These are phyloP conservation scores for Metschnikowia gruessii DNA, from an alignment of 805 yeast genomes.

Conservation along the genomic window DNA sequence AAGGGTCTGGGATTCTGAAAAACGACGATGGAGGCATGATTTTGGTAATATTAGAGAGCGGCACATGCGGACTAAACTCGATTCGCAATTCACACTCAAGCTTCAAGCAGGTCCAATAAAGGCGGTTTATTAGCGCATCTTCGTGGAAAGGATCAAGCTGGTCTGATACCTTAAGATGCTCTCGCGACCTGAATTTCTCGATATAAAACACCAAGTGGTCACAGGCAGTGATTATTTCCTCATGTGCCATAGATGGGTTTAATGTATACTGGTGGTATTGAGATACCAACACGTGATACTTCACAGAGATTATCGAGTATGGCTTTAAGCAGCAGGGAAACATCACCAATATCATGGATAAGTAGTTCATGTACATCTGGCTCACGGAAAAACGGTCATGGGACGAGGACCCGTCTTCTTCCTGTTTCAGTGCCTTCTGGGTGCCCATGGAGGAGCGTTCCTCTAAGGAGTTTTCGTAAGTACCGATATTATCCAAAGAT, in stretches of 20 bases:
- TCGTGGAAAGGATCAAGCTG: slow-evolving; percentile 6
- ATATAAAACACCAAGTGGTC: slow-evolving; percentile 32
- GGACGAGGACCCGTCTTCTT: slow-evolving; percentile 8
- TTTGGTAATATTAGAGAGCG: slow-evolving; percentile 31
- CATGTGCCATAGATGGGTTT: slow-evolving; percentile 29
- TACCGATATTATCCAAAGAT: slow-evolving; percentile 33
- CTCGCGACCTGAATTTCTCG: slow-evolving; percentile 15
- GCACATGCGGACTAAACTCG: slow-evolving; percentile 35
- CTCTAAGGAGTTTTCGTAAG: slow-evolving; percentile 26
- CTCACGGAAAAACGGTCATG: slow-evolving; percentile 25
- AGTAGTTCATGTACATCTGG: slow-evolving; percentile 22
- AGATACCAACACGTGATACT: slow-evolving; percentile 24
- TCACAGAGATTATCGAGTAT: slow-evolving; percentile 19
- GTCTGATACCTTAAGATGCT: not conserved
- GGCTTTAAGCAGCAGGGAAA: slow-evolving; percentile 23
- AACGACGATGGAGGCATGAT: slow-evolving; percentile 32
- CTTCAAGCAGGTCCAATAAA: slow-evolving; percentile 38
- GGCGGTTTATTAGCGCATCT: slow-evolving; percentile 25
- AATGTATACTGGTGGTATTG: slow-evolving; percentile 29
- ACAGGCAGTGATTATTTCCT: slow-evolving; percentile 25
- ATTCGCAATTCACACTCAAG: slow-evolving; percentile 36
- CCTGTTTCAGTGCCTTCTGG: not conserved
- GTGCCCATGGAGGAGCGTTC: slow-evolving; percentile 21
- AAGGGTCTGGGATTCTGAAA: slow-evolving; percentile 30
- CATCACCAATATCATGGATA: slow-evolving; percentile 20